These are phyloP conservation scores for Berberis thunbergii DNA, from an alignment of 164 flowering plant genomes.

Conservation along the genomic window DNA sequence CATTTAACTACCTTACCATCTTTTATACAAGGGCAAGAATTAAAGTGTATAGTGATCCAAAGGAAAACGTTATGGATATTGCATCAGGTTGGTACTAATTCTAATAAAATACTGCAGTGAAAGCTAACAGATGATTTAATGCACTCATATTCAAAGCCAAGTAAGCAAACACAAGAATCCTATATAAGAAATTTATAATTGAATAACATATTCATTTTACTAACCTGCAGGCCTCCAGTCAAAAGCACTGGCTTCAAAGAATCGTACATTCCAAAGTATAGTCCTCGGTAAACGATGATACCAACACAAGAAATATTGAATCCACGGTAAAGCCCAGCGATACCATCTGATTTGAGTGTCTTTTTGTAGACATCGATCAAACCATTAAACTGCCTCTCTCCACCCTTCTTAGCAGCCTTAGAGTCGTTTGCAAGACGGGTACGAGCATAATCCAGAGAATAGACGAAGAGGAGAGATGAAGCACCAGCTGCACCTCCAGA, in stretches of 20 bases:
- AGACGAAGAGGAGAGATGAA: slow-evolving; percentile 71
- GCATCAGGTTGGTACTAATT: too few species aligned
- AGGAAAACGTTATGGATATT: too few species aligned
- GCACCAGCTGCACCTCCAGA: slow-evolving; percentile 96
- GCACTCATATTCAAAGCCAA: neutral
- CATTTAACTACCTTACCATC: too few species aligned
- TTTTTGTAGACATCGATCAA: slow-evolving; percentile 74
- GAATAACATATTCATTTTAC: slow-evolving; percentile 2
- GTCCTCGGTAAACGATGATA: slow-evolving; percentile 75
- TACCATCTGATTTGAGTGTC: slow-evolving; percentile 59
- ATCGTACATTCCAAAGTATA: slow-evolving; percentile 84
- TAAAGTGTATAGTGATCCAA: too few species aligned
- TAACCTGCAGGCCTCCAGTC: slow-evolving; percentile 60
- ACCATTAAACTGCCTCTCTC: slow-evolving; percentile 78
- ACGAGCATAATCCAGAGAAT: slow-evolving; percentile 71
- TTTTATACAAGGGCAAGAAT: too few species aligned
- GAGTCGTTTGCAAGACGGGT: slow-evolving; percentile 82
- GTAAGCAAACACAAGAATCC: neutral
- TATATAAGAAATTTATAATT: neutral
- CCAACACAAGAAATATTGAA: slow-evolving; percentile 80
- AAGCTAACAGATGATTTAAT: too few species aligned
- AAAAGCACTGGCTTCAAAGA: slow-evolving; percentile 73
- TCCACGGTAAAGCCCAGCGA: slow-evolving; percentile 89
- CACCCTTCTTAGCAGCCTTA: slow-evolving; percentile 84
- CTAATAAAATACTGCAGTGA: too few species aligned